Conservation (phyloP, 208 protist species). For the Strigomonas galati region DNA sequence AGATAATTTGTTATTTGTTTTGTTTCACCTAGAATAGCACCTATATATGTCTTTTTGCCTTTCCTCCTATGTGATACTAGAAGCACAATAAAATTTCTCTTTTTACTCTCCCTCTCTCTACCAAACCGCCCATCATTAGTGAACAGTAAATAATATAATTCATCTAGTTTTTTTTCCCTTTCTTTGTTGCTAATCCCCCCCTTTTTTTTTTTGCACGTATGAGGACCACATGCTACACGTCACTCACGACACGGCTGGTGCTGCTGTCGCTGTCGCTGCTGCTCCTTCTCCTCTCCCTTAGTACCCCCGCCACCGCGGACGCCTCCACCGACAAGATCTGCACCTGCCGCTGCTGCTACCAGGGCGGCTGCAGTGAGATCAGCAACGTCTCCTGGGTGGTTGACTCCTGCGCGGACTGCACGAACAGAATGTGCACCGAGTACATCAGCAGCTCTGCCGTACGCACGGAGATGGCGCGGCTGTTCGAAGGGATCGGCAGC, state of each 20-base stretch:
- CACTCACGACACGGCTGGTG: not conserved
- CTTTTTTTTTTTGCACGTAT: constrained; percentile 10
- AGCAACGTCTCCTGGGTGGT: constrained; percentile 52
- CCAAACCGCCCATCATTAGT: not conserved
- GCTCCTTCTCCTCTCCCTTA: not conserved
- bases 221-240: too few species aligned
- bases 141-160: not conserved
- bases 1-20: too few species aligned
- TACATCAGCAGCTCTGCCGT: constrained; percentile 53
- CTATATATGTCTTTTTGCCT: too few species aligned
- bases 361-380: constrained; percentile 55
- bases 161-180: not conserved
- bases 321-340: constrained; percentile 41
- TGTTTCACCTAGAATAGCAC: not conserved
- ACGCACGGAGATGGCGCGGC: constrained; percentile 52
- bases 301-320: not conserved
- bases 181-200: not conserved
- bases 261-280: not conserved
- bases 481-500: constrained; percentile 62
- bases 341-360: constrained; percentile 79
- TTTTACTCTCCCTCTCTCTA: not conserved
- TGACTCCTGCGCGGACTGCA: constrained; percentile 43
- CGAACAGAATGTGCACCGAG: constrained; percentile 49
- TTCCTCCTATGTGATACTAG: constrained; percentile 10
- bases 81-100: not conserved